Conservation (phyloP, 2,329 filamentous ascomycete species). For the Colletotrichum sp. region DNA sequence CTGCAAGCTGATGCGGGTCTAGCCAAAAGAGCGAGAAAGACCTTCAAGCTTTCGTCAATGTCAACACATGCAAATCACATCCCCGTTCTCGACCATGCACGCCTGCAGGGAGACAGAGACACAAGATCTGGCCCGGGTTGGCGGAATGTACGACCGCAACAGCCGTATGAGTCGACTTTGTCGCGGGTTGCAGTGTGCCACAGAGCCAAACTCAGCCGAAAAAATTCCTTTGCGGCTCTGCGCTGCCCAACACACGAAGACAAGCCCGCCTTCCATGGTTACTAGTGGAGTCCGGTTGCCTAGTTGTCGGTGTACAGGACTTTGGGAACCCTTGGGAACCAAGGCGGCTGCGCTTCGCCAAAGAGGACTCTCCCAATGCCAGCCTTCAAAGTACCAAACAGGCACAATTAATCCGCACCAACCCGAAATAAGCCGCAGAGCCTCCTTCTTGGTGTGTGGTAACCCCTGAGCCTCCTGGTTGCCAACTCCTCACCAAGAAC, state of each 20-base stretch:
- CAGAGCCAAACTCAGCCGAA: background rate
- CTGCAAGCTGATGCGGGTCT: background rate
- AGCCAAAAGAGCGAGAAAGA: background rate
- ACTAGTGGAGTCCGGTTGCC: background rate
- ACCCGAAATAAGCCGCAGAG: background rate
- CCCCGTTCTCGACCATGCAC: background rate
- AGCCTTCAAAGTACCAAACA: background rate
- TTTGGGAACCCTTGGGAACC: background rate
- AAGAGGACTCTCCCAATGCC: background rate
- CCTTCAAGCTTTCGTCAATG: background rate
- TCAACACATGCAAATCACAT: background rate
- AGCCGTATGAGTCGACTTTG: background rate
- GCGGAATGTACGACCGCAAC: background rate
- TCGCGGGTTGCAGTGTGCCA: background rate
- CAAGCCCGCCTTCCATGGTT: background rate
- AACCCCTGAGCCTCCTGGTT: background rate
- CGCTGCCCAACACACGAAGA: background rate
- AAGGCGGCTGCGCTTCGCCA: background rate
- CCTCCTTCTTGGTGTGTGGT: background rate
- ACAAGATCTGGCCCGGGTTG: background rate
- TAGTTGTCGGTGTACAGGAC: background rate
- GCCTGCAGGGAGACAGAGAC: background rate
- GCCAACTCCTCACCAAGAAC: background rate
- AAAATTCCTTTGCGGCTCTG: background rate
- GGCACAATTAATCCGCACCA: background rate